Evolutionary conservation across 177 flowering plant genomes (phyloP).

Genomic region (Telopea speciosissima): DNA sequence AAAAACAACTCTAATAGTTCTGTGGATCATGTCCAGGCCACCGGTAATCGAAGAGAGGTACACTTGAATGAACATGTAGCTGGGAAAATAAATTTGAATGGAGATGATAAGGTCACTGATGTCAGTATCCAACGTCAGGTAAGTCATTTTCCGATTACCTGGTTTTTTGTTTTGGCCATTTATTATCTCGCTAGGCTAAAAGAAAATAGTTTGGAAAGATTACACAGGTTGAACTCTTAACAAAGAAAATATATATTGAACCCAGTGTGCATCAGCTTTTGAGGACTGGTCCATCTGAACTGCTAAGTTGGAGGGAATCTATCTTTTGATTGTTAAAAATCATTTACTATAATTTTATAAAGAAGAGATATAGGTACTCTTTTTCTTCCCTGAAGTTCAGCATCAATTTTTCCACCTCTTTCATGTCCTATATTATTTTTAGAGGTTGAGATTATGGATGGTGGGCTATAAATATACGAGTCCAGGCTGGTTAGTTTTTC

Average conservation of each 20-base stretch:
- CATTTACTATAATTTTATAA: neutral
- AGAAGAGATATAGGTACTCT: neutral
- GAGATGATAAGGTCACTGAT: slow-evolving; percentile 42
- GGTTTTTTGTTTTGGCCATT: neutral
- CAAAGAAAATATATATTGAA: neutral
- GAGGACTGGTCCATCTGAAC: neutral
- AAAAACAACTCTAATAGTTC: slow-evolving; percentile 29
- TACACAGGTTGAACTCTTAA: neutral
- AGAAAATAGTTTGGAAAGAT: neutral
- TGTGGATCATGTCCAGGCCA: slow-evolving; percentile 9
- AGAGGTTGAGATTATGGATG: neutral
- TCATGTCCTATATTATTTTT: too few species aligned
- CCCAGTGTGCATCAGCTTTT: neutral
- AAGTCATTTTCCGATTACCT: slow-evolving; percentile 28
- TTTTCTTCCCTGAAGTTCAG: neutral
- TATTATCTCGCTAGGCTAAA: neutral
- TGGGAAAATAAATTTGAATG: slow-evolving; percentile 35
- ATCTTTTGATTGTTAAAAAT: neutral
- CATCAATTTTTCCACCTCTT: neutral
- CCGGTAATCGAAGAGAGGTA: slow-evolving; percentile 32
- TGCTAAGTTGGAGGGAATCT: neutral
- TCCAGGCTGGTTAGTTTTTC: neutral
- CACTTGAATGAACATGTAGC: slow-evolving; percentile 34
- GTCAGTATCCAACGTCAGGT: slow-evolving; percentile 32
- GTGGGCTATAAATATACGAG: neutral